phyloP scores from a whole-genome alignment of 257 asterid species.

The Cordia subcordata region DNA sequence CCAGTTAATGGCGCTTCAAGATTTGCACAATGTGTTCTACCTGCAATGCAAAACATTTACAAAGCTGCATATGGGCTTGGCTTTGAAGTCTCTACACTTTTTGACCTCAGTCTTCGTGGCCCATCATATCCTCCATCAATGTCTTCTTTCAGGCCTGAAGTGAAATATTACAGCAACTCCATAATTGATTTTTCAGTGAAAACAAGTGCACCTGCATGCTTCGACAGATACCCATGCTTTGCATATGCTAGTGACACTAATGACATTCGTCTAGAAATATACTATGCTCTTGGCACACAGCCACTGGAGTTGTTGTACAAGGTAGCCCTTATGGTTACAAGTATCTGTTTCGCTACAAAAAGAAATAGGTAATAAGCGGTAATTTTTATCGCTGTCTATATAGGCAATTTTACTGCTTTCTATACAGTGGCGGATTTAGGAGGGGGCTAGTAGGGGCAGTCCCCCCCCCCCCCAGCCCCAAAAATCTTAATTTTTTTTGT shows the following conservation, averaged over 20 bases:
- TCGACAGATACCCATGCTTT: slow-evolving; percentile 30
- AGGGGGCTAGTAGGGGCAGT: too few species aligned
- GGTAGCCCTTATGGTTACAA: slow-evolving; percentile 18
- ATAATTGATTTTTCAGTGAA: slow-evolving; percentile 15
- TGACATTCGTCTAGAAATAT: slow-evolving; percentile 9
- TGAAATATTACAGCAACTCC: slow-evolving; percentile 10
- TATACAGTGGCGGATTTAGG: too few species aligned
- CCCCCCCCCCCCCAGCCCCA: too few species aligned
- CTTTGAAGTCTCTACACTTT: slow-evolving; percentile 29
- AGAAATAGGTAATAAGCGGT: too few species aligned
- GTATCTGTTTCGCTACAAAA: slow-evolving; percentile 37
- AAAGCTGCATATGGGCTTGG: slow-evolving; percentile 7
- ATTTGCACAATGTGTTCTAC: slow-evolving; percentile 8
- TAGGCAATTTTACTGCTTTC: too few species aligned
- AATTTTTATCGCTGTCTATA: too few species aligned
- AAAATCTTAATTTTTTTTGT: too few species aligned
- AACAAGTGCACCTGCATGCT: slow-evolving; percentile 21
- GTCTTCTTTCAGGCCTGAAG: slow-evolving; percentile 9
- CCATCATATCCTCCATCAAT: slow-evolving; percentile 26
- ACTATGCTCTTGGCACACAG: slow-evolving; percentile 17
- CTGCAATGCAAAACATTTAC: slow-evolving; percentile 26
- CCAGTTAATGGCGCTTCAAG: not conserved
- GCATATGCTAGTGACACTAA: slow-evolving; percentile 3
- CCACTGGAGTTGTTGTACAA: slow-evolving; percentile 2
- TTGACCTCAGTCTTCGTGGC: slow-evolving; percentile 9